Conservation (phyloP, 345 rosid species). For the Litchi chinensis region DNA sequence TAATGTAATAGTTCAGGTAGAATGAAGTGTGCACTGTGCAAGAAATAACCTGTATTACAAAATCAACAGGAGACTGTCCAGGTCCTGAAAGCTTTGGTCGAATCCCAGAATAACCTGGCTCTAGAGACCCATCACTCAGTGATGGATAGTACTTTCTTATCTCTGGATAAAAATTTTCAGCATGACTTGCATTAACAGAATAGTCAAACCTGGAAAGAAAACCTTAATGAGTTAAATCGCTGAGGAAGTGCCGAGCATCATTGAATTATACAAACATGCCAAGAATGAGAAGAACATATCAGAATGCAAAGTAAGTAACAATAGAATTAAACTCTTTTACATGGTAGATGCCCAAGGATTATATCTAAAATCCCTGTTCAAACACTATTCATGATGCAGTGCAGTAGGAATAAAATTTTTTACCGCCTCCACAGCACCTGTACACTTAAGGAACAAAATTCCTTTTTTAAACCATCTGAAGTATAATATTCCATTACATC, state of each 20-base stretch:
- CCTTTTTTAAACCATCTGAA: not conserved
- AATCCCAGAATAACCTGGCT: conserved; percentile 83
- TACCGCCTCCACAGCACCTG: not conserved
- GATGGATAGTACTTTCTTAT: conserved; percentile 80
- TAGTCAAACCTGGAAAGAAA: conserved; percentile 66
- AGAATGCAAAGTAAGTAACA: not conserved
- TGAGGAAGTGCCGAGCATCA: not conserved
- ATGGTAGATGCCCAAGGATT: not conserved
- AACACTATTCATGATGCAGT: not conserved
- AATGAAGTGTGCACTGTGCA: conserved; percentile 10
- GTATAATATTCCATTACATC: not conserved
- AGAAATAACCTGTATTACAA: conserved; percentile 69
- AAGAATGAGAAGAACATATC: not conserved
- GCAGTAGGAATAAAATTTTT: not conserved
- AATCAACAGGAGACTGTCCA: conserved; percentile 63
- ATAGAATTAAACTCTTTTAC: conserved; percentile 7
- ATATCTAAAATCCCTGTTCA: not conserved
- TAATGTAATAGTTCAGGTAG: not conserved
- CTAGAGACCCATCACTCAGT: conserved; percentile 70
- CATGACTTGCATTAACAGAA: conserved; percentile 50
- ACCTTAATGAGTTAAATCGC: conserved; percentile 10
- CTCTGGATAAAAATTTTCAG: conserved; percentile 68
- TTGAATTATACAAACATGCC: not conserved
- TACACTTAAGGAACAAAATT: not conserved
- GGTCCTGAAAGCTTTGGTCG: conserved; percentile 87